Conservation (phyloP, 768 basidiomycete genomes). For the Rhodosporidiobolus odoratus region DNA sequence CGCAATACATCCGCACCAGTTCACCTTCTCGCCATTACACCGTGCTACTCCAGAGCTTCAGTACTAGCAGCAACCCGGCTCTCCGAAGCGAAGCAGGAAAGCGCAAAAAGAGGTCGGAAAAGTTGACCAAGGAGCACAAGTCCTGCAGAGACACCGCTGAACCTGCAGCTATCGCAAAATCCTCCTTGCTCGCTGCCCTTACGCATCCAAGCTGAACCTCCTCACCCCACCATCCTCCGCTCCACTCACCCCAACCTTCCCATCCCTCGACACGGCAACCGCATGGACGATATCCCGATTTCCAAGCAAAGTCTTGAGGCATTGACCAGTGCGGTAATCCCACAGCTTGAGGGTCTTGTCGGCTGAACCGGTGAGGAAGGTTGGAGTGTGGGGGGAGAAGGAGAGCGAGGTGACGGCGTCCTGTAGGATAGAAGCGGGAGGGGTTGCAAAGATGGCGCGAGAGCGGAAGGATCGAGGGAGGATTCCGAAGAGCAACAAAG, state of each 20-base stretch:
- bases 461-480: not conserved
- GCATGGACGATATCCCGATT: conserved; percentile 72
- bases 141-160: too few species aligned
- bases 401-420: conserved; percentile 80
- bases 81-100: too few species aligned
- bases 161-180: too few species aligned
- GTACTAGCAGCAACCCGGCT: too few species aligned
- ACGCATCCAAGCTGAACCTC: conserved; percentile 59
- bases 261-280: conserved; percentile 65
- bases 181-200: not conserved
- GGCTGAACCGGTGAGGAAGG: conserved; percentile 76
- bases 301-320: conserved; percentile 73
- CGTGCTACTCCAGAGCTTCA: too few species aligned
- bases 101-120: too few species aligned
- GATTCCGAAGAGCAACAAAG: not conserved
- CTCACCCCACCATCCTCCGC: conserved; percentile 84
- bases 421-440: conserved; percentile 48
- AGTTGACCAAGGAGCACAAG: too few species aligned
- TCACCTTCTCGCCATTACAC: too few species aligned
- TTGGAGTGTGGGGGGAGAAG: conserved; percentile 61
- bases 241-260: conserved; percentile 70
- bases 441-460: not conserved
- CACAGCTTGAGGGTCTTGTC: conserved; percentile 83
- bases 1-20: too few species aligned
- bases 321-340: conserved; percentile 79